Conservation (phyloP, 2,329 filamentous ascomycete genomes). For the Curvularia sp. region DNA sequence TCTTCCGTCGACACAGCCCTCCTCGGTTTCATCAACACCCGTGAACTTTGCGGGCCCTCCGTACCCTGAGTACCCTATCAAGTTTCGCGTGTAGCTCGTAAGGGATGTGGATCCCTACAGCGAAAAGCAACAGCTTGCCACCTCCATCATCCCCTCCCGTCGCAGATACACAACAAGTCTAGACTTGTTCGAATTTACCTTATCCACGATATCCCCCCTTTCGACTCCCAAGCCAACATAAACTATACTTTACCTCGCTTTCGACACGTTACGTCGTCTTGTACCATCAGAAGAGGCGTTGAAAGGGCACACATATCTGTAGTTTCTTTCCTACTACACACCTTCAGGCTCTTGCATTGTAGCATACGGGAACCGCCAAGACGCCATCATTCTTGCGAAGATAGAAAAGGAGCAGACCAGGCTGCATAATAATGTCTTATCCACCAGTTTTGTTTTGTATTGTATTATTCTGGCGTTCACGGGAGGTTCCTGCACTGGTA, state of each 20-base stretch:
- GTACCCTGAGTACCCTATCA: constrained; percentile 5
- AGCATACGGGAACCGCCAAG: constrained; percentile 4
- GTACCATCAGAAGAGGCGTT: constrained; percentile 13
- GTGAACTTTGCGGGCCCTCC: constrained; percentile 21
- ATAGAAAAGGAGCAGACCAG: neutral
- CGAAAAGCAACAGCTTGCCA: neutral
- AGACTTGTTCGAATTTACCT: neutral
- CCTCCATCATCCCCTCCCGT: constrained; percentile 12
- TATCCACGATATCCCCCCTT: neutral
- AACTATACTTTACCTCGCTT: neutral
- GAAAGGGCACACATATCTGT: constrained; percentile 9
- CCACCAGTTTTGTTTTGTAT: neutral
- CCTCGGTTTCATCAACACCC: constrained; percentile 35
- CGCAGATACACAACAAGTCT: constrained; percentile 5
- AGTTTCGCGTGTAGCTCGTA: constrained; percentile 5
- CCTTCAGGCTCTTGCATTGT: constrained; percentile 4
- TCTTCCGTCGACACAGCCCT: constrained; percentile 39
- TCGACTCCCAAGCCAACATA: neutral
- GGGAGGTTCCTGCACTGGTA: neutral
- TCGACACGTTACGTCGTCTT: constrained; percentile 2
- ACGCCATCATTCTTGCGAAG: neutral
- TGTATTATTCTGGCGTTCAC: neutral
- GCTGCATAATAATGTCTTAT: constrained; percentile 4
- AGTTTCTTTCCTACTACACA: neutral
- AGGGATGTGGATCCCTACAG: neutral